A percentile compares a stretch with the other conserved stretches of the same genome.
Conservation (phyloP, 495 filamentous ascomycete genomes). For the Lepidopterella palustris region DNA sequence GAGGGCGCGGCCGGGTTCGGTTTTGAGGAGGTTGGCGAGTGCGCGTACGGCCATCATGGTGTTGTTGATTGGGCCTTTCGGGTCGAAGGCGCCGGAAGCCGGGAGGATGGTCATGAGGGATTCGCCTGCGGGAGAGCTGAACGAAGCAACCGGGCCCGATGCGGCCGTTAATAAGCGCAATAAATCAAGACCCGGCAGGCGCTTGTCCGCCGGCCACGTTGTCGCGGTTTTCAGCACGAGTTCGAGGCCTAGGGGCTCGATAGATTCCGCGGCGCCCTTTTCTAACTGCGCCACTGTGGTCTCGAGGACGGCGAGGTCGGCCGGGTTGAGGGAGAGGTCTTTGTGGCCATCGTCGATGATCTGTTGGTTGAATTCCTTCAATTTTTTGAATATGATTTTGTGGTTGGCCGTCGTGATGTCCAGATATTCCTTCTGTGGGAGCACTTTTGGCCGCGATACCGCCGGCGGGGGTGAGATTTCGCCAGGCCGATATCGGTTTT, state of each 20-base stretch:
- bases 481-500: conserved; percentile 70
- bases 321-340: conserved; percentile 63
- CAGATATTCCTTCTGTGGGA: conserved; percentile 85
- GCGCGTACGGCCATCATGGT: conserved; percentile 79
- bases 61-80: conserved; percentile 55
- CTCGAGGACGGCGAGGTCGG: conserved; percentile 55
- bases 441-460: conserved; percentile 50
- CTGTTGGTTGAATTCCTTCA: conserved; percentile 62
- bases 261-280: conserved; percentile 30
- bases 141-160: conserved; percentile 52
- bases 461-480: conserved; percentile 41
- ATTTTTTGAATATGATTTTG: conserved; percentile 63
- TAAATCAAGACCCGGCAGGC: conserved; percentile 79
- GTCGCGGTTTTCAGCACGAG: conserved; percentile 62
- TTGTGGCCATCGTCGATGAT: conserved; percentile 63
- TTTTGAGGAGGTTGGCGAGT: conserved; percentile 83
- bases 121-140: conserved; percentile 37
- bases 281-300: conserved; percentile 51
- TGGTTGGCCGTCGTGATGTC: conserved; percentile 56
- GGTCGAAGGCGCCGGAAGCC: conserved; percentile 51
- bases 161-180: conserved; percentile 70
- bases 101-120: conserved; percentile 50
- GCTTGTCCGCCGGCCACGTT: conserved; percentile 67
- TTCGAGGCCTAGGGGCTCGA: conserved; percentile 45
- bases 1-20: conserved; percentile 59